Conservation (phyloP, 352 stramenopile species). For the Pythium folliculosum region DNA sequence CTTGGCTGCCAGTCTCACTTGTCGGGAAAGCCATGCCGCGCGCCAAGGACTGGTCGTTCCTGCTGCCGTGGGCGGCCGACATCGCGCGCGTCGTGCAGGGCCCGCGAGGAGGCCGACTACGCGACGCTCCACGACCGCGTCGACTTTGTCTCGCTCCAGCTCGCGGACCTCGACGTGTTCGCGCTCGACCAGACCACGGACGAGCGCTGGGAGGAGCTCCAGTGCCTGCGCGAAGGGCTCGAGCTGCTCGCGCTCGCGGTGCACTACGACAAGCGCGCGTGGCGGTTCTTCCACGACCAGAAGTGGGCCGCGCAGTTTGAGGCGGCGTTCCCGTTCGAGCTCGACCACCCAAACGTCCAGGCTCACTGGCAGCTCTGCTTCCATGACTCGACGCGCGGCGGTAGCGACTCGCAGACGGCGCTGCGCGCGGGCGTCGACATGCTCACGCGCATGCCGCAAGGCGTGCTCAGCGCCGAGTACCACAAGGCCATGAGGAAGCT, state of each 20-base stretch:
- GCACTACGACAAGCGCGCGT: conserved; percentile 9
- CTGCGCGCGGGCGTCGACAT: conserved; percentile 7
- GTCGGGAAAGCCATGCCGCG: no score
- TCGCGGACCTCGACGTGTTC: conserved; percentile 1
- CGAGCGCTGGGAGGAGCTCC: conserved; percentile 15
- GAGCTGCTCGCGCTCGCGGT: conserved; percentile 20
- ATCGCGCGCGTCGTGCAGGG: not conserved
- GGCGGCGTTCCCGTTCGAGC: not conserved
- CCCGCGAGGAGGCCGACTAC: conserved; percentile 9
- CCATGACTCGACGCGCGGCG: not conserved
- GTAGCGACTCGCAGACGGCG: conserved; percentile 8
- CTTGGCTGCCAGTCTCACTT: no score
- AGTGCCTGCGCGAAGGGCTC: conserved; percentile 8
- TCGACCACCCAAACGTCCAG: not conserved
- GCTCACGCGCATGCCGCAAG: conserved; percentile 8
- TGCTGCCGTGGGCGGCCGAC: conserved; percentile 1
- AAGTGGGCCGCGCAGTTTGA: not conserved
- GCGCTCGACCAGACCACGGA: conserved; percentile 8
- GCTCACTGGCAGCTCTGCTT: conserved; percentile 7
- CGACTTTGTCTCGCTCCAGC: conserved; percentile 7
- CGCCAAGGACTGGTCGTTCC: conserved; percentile 1
- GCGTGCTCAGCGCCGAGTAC: conserved; percentile 6
- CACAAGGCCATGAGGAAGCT: conserved; percentile 1
- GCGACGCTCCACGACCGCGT: conserved; percentile 19
- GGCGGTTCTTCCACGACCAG: conserved; percentile 7